phyloP scores from a whole-genome alignment of 2,329 filamentous ascomycete genomes.

The Metarhizium robertsii region DNA sequence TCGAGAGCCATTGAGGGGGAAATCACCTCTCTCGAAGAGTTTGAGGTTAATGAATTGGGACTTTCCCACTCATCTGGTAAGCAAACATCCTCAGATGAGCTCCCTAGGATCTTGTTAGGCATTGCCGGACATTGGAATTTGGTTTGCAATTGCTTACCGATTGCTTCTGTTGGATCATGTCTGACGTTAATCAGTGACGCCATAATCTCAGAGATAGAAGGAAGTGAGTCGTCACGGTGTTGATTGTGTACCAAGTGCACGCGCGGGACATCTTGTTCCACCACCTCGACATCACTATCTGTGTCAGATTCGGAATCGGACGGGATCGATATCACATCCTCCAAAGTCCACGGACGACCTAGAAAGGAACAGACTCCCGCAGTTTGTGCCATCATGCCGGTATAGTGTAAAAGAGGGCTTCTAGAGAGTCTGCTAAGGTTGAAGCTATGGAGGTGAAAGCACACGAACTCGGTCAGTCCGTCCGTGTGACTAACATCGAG shows the following conservation, averaged over 20 bases:
- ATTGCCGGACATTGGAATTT: neutral
- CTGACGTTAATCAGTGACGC: neutral
- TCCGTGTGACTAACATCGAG: neutral
- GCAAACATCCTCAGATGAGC: neutral
- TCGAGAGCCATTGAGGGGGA: neutral
- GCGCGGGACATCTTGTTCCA: neutral
- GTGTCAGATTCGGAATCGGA: slow-evolving; percentile 1
- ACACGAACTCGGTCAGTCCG: neutral
- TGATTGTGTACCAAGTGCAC: neutral
- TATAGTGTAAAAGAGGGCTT: neutral
- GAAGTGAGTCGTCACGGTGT: neutral
- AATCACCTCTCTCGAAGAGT: neutral
- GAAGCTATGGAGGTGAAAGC: neutral
- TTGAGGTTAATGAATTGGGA: neutral
- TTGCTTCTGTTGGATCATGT: neutral
- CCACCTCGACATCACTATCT: neutral
- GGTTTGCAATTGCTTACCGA: neutral
- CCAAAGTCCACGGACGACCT: neutral
- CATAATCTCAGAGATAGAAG: slow-evolving; percentile 1
- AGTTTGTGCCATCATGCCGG: neutral
- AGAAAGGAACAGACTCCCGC: neutral
- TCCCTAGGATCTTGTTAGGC: neutral
- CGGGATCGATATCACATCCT: slow-evolving; percentile 1
- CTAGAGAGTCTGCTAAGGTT: neutral
- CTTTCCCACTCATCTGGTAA: neutral